Percentiles rank a stretch among this genome's conserved stretches.
These are phyloP conservation scores for Pseudocohnilembus persalinus DNA, from an alignment of 169 alveolate species.

Conservation along the genomic window DNA sequence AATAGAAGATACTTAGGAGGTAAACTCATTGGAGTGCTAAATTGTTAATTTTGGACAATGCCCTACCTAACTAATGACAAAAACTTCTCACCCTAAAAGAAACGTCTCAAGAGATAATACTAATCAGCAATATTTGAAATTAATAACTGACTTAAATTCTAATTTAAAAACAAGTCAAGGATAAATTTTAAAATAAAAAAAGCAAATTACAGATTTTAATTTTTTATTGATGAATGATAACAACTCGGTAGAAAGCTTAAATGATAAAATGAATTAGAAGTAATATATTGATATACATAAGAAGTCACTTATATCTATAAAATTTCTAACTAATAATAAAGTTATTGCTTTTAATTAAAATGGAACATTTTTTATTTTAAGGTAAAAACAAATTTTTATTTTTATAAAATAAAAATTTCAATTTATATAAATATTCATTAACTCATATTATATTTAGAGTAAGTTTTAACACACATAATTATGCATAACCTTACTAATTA, in stretches of 20 bases:
- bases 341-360: conserved; percentile 2
- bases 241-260: too few species aligned
- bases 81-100: conserved; percentile 17
- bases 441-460: not conserved
- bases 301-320: not conserved
- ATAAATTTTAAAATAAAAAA: too few species aligned
- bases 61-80: conserved; percentile 28
- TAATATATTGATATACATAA: not conserved
- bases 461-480: not conserved
- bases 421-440: not conserved
- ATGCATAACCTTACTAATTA: not conserved
- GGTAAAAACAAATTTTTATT: not conserved
- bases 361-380: conserved; percentile 6
- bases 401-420: too few species aligned
- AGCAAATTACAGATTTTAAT: too few species aligned
- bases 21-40: conserved; percentile 33
- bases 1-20: conserved; percentile 32
- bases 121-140: not conserved
- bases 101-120: not conserved
- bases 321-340: not conserved
- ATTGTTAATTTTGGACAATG: conserved; percentile 43
- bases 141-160: conserved; percentile 9
- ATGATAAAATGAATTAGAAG: too few species aligned
- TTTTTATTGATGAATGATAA: too few species aligned
- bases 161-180: not conserved